Conservation (phyloP, 1,284 basidiomycete genomes). For the Puccinia horiana region DNA sequence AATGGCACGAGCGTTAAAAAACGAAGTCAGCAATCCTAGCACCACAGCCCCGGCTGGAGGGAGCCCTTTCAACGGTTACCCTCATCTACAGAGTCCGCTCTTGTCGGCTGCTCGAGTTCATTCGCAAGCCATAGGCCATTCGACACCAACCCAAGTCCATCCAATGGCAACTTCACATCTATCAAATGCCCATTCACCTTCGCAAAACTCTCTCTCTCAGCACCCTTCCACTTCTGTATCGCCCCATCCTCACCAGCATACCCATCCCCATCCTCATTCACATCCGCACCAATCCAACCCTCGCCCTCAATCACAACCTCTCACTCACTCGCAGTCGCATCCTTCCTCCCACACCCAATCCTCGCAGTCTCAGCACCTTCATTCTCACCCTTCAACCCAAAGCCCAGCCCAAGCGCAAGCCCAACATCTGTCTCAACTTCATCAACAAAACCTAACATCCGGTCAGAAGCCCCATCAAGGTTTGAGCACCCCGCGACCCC, state of each 20-base stretch:
- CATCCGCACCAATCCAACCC: constrained; percentile 16
- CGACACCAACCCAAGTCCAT: constrained; percentile 3
- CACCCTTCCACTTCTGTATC: background rate
- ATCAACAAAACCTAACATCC: constrained; percentile 12
- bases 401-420: background rate
- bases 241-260: constrained; percentile 12
- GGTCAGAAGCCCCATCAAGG: background rate
- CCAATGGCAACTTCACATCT: constrained; percentile 20
- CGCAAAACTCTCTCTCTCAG: constrained; percentile 10
- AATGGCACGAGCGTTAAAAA: constrained; percentile 23
- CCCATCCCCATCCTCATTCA: background rate
- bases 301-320: constrained; percentile 24
- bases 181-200: constrained; percentile 5
- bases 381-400: background rate
- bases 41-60: background rate
- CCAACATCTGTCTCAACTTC: constrained; percentile 14
- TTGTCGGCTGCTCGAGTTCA: constrained; percentile 16
- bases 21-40: constrained; percentile 5
- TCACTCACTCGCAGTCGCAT: constrained; percentile 19
- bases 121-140: constrained; percentile 14
- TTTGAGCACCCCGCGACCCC: background rate
- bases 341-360: background rate
- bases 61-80: constrained; percentile 9
- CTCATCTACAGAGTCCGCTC: constrained; percentile 28
- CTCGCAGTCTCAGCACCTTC: constrained; percentile 16